Percentiles rank a stretch among this genome's conserved stretches.
Evolutionary conservation across 2,329 filamentous ascomycete genomes (phyloP).

Genomic region (Hypoxylon sp.): DNA sequence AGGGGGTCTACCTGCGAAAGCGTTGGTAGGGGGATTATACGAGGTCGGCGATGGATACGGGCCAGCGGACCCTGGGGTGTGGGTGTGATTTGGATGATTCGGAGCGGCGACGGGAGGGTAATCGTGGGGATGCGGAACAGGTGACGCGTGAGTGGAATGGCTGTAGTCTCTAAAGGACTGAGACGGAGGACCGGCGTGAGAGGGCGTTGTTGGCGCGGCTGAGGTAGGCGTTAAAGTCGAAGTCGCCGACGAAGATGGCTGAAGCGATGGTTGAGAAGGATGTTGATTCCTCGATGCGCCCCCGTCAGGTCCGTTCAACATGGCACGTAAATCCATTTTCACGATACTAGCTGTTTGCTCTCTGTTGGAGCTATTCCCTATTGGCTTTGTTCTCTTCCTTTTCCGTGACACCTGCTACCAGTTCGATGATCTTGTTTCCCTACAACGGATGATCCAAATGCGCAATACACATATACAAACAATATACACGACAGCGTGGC

Average conservation of each 20-base stretch:
- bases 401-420: conserved; percentile 21
- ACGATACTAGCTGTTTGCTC: conserved; percentile 40
- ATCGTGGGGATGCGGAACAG: conserved; percentile 63
- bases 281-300: conserved; percentile 51
- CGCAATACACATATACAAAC: conserved; percentile 33
- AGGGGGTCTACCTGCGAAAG: conserved; percentile 57
- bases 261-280: conserved; percentile 43
- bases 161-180: conserved; percentile 68
- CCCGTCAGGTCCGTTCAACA: conserved; percentile 66
- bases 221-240: conserved; percentile 48
- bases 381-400: conserved; percentile 26
- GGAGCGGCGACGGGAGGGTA: conserved; percentile 54
- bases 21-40: conserved; percentile 57
- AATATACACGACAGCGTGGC: conserved; percentile 25
- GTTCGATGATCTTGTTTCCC: conserved; percentile 11
- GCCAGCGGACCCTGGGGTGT: conserved; percentile 41
- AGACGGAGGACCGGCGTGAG: conserved; percentile 59
- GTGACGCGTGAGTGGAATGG: conserved; percentile 65
- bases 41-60: conserved; percentile 60
- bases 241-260: conserved; percentile 48
- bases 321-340: conserved; percentile 55
- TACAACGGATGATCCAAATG: conserved; percentile 20
- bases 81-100: conserved; percentile 52
- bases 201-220: conserved; percentile 55
- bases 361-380: conserved; percentile 21